Evolutionary conservation across 208 protist genomes (phyloP), one percentile per base, ranked within the genome.

Genomic region (Strigomonas culicis): DNA sequence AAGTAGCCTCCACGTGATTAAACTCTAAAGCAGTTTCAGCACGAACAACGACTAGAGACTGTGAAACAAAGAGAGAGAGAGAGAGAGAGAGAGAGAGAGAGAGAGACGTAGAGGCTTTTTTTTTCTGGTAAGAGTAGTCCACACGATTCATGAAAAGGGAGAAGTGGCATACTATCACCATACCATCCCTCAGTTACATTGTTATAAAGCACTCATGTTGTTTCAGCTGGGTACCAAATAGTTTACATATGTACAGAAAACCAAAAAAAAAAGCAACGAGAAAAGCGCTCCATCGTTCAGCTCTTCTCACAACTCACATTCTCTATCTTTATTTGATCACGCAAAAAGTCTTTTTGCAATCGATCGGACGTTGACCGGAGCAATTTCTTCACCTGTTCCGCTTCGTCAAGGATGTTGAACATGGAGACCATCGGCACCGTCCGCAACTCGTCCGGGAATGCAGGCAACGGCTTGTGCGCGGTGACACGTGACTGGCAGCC

Each of bases 321-420:
- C 4, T 46, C 10, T 17, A 57, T 58, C 30, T 55, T 13, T 4
- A 74, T 53, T 57, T 63, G 34, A 0, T 64, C 21, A 4, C 52
- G 55, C 2, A 74, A 39, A 39, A 74, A 69, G 19, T 64, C 62
- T 28, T 53, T 63, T 24, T 63, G 55, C 61, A 73, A 24, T 3
- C 32, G 13, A 1, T 32, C 25, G 2, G 46, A 30, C 8, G 41
- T 21, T 1, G 24, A 39, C 11, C 7, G 17, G 7, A 63, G 27
- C 2, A 30, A 28, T 2, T 30, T 8, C 31, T 53, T 49, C 24
- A 47, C 21, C 21, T 36, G 19, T 17, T 63, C 44, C 15, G 11
- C 10, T 27, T 49, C 59, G 24, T 49, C 15, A 1, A 34, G 31
- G 4, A 27, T 15, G 44, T 28, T 28, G 25, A 53, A 51, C 22